Evolutionary conservation across 306 rosid genomes (phyloP).

Genomic region (Macrotyloma uniflorum): DNA sequence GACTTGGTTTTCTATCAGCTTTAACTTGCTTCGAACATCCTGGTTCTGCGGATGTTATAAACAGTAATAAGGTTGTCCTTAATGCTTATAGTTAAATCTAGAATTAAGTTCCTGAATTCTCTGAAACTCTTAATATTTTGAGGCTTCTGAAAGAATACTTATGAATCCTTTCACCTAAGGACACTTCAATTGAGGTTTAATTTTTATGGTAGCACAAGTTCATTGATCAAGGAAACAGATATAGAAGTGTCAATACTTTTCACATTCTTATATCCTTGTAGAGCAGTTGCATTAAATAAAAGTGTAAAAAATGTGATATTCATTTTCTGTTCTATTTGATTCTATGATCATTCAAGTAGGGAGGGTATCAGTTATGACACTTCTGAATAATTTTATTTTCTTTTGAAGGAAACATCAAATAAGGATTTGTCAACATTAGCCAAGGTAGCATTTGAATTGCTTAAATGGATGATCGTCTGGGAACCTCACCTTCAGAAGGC

Average conservation of each 20-base stretch:
- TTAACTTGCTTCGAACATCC: constrained; percentile 16
- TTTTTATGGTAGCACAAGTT: neutral
- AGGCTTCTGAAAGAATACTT: constrained; percentile 5
- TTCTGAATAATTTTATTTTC: constrained; percentile 42
- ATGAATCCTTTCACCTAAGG: neutral
- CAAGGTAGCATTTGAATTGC: constrained; percentile 85
- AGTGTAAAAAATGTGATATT: neutral
- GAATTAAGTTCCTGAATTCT: neutral
- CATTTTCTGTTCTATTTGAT: constrained; percentile 17
- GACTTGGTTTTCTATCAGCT: constrained; percentile 17
- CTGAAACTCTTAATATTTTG: neutral
- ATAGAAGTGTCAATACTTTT: neutral
- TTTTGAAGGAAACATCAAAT: constrained; percentile 90
- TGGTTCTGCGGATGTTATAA: constrained; percentile 11
- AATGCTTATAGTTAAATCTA: constrained; percentile 1
- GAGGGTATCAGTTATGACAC: constrained; percentile 22
- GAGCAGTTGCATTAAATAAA: constrained; percentile 12
- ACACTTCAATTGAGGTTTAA: constrained; percentile 9
- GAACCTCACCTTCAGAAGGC: constrained; percentile 81
- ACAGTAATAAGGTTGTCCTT: neutral
- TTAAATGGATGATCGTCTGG: constrained; percentile 93
- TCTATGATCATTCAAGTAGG: constrained; percentile 9
- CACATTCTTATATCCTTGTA: constrained; percentile 22
- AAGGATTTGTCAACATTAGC: constrained; percentile 96
- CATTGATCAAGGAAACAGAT: constrained; percentile 19